Percentiles rank a stretch among this genome's conserved stretches.
Conservation (phyloP, 441 rosid species). For the Metrosideros polymorpha region DNA sequence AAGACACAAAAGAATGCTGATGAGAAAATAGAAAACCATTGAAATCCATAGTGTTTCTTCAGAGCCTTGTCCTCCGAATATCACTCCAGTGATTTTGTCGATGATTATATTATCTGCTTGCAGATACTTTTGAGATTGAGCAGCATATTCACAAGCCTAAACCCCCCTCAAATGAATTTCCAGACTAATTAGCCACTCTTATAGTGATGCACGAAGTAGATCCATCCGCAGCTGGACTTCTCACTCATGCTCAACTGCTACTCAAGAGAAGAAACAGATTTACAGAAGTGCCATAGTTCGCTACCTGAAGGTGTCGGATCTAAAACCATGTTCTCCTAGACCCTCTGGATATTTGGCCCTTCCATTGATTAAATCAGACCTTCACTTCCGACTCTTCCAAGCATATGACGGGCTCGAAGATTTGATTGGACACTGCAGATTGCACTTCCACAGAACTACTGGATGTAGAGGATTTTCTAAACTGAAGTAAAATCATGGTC, state of each 20-base stretch:
- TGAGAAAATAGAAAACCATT: not conserved
- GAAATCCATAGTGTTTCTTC: not conserved
- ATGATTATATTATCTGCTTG: not conserved
- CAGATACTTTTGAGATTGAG: not conserved
- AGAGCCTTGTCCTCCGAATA: not conserved
- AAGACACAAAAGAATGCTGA: not conserved
- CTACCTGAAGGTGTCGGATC: not conserved
- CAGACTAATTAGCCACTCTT: not conserved
- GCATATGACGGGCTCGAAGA: not conserved
- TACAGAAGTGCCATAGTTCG: not conserved
- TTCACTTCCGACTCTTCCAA: not conserved
- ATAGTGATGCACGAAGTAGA: not conserved
- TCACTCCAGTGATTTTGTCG: not conserved
- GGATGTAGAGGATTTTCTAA: constrained; percentile 20
- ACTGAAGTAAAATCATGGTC: constrained; percentile 55
- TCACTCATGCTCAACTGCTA: not conserved
- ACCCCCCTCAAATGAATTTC: not conserved
- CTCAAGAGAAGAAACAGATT: not conserved
- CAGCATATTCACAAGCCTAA: not conserved
- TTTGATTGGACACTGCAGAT: not conserved
- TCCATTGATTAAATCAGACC: not conserved
- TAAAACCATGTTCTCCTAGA: not conserved
- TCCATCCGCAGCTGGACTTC: not conserved
- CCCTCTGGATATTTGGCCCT: not conserved
- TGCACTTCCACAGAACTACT: constrained; percentile 13